Evolutionary conservation across 108 stramenopile genomes (phyloP), one percentile per base, ranked within the genome.

Genomic region (Stephanodiscus minutulus): DNA sequence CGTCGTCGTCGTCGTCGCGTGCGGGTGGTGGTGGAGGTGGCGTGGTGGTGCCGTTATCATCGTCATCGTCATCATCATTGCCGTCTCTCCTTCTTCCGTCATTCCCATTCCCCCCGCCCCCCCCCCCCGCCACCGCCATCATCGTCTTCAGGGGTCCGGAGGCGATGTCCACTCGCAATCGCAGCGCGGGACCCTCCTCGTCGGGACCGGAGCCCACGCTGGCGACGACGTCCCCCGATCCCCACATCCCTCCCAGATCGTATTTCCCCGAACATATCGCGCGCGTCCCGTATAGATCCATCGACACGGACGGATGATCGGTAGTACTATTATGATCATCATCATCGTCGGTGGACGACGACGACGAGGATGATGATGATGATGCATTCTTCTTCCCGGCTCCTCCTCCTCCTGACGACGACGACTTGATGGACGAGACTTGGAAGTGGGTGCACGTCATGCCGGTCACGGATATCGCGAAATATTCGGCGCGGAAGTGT

Each of bases 251-350:
- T 8, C 73, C 70, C 17, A 60, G 18, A 28, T 87, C 67, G 56
- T 91, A 91, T 57, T 74, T 73, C 44, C 88, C 91, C 0, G 74
- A 21, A 60, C 91, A 91, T 15, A 73, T 69, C 12, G 88, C 83
- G 12, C 77, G 78, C 10, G 85, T 54, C 4, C 75, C 80, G 0
- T 15, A 2, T 0, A 82, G 56, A 17, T 65, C 64, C 21, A 75
- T 17, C 8, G 62, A 13, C 35, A 82, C 43, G 44, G 11, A 12
- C 0, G 21, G 33, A 17, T 31, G 3, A n/a, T n/a, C n/a, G n/a
- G n/a, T n/a, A n/a, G n/a, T n/a, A n/a, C n/a, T n/a, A n/a, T n/a
- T n/a, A n/a, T n/a, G n/a, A n/a, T n/a, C n/a, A n/a, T n/a, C n/a
- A n/a, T n/a, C n/a, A n/a, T n/a, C 52, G 20, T 66, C 8, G 58